These are phyloP conservation scores for Saccharum hybrid DNA, from an alignment of 202 grass and related monocot genomes.

Conservation along the genomic window DNA sequence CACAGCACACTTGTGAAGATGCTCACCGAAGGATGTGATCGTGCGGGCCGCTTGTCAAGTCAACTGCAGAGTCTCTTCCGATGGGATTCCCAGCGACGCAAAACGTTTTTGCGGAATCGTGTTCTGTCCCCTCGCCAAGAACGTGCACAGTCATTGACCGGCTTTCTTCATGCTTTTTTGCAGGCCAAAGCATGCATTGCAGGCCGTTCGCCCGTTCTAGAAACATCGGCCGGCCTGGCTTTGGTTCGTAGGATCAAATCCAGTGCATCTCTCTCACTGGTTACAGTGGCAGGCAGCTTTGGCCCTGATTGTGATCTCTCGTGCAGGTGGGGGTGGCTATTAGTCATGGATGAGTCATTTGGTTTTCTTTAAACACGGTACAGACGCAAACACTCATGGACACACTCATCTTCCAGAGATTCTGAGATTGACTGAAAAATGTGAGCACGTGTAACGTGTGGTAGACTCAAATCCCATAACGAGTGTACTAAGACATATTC, in stretches of 20 bases:
- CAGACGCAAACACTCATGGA: not conserved
- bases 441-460: not conserved
- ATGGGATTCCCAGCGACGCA: constrained; percentile 34
- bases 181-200: constrained; percentile 29
- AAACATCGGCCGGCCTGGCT: constrained; percentile 7
- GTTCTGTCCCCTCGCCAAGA: constrained; percentile 47
- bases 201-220: constrained; percentile 41
- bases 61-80: constrained; percentile 36
- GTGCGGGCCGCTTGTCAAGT: constrained; percentile 28
- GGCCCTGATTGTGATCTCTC: constrained; percentile 22
- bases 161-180: not conserved
- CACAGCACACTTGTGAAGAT: constrained; percentile 9
- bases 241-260: constrained; percentile 20
- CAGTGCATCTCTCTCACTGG: constrained; percentile 8
- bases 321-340: not conserved
- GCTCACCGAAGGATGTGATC: constrained; percentile 18
- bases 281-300: constrained; percentile 35
- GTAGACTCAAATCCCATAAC: not conserved
- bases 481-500: not conserved
- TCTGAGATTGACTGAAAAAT: not conserved
- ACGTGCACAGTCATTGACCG: constrained; percentile 16
- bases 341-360: not conserved
- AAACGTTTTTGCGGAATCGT: constrained; percentile 51
- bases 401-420: not conserved
- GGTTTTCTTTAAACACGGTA: not conserved